phyloP scores from a whole-genome alignment of 2,329 filamentous ascomycete genomes.

The Colletotrichum siamense region DNA sequence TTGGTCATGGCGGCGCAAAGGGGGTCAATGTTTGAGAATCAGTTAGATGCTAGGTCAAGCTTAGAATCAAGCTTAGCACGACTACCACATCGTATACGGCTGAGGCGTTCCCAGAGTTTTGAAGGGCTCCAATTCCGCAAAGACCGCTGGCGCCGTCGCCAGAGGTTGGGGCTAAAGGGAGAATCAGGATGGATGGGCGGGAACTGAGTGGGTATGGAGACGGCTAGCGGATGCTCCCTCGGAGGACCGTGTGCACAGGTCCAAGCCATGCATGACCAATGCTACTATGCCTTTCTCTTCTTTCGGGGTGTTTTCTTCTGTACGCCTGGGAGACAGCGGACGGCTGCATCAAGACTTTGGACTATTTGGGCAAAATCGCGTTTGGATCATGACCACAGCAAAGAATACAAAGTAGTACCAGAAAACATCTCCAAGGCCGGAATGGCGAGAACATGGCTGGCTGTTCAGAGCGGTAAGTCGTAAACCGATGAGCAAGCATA shows the following conservation, averaged over 20 bases:
- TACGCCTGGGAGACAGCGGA: not conserved
- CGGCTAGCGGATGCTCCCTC: not conserved
- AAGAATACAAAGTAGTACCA: not conserved
- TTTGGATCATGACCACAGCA: not conserved
- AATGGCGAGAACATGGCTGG: not conserved
- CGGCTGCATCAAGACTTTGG: not conserved
- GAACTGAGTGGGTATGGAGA: not conserved
- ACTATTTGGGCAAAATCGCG: not conserved
- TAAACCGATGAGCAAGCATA: not conserved
- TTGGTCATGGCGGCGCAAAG: not conserved
- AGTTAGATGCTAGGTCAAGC: not conserved
- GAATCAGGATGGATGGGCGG: not conserved
- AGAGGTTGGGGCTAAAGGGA: not conserved
- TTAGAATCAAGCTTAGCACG: not conserved
- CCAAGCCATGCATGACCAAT: not conserved
- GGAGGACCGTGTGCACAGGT: not conserved
- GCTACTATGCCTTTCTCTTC: not conserved
- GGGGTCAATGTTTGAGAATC: not conserved
- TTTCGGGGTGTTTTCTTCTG: not conserved
- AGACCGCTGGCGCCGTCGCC: not conserved
- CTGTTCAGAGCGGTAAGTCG: not conserved
- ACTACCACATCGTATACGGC: not conserved
- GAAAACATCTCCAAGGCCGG: not conserved
- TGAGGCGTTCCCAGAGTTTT: not conserved
- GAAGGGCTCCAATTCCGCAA: not conserved